Evolutionary conservation across 306 rosid species (phyloP).

Genomic region (Alnus rubra): DNA sequence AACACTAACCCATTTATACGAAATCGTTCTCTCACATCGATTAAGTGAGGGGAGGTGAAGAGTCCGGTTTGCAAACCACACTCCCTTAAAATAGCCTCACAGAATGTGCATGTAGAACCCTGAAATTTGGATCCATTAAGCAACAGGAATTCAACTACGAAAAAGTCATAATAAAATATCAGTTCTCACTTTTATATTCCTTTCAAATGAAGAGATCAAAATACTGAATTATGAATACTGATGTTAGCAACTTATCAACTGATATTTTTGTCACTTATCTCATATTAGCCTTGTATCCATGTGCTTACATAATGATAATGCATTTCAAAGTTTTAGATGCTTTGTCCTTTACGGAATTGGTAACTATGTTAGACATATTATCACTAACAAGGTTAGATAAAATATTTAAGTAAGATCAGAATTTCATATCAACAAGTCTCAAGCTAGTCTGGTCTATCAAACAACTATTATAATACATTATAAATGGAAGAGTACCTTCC

Average conservation of each 20-base stretch:
- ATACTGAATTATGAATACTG: constrained; percentile 14
- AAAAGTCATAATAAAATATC: not conserved
- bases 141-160: not conserved
- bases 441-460: not conserved
- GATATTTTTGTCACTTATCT: constrained; percentile 9
- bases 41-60: constrained; percentile 70
- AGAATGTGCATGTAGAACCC: constrained; percentile 76
- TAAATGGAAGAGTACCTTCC: constrained; percentile 54
- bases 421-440: not conserved
- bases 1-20: constrained; percentile 70
- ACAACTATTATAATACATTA: constrained; percentile 1
- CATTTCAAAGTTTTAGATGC: not conserved
- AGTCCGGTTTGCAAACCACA: constrained; percentile 76
- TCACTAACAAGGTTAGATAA: not conserved
- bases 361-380: not conserved
- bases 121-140: constrained; percentile 32
- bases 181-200: not conserved
- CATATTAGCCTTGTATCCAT: constrained; percentile 19
- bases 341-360: not conserved
- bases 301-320: not conserved
- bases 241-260: constrained; percentile 9
- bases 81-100: constrained; percentile 69
- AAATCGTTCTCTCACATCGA: constrained; percentile 71
- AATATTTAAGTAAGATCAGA: not conserved
- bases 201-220: not conserved